Conservation (phyloP, 352 stramenopile genomes). For the Phytopythium ostracodes region DNA sequence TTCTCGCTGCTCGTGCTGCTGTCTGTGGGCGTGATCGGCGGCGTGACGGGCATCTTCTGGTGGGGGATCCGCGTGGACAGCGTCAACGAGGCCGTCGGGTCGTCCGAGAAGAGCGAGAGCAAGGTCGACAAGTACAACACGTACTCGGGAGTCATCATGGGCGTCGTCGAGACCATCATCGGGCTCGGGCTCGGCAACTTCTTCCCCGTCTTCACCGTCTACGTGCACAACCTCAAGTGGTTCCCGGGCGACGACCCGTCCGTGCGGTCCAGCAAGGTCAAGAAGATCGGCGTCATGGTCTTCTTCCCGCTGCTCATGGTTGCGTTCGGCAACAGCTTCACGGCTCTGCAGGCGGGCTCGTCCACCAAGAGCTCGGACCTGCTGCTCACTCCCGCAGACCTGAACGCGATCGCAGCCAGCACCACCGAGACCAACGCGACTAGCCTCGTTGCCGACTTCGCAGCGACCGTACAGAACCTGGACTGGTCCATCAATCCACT, state of each 20-base stretch:
- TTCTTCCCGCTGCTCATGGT: slow-evolving; percentile 43
- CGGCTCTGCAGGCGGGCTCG: slow-evolving; percentile 37
- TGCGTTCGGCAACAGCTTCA: slow-evolving; percentile 43
- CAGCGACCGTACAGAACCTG: slow-evolving; percentile 23
- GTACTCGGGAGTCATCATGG: slow-evolving; percentile 37
- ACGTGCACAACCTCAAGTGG: slow-evolving; percentile 48
- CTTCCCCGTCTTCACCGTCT: slow-evolving; percentile 35
- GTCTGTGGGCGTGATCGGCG: slow-evolving; percentile 21
- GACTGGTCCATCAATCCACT: slow-evolving; percentile 14
- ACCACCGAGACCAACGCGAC: slow-evolving; percentile 34
- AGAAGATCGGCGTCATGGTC: slow-evolving; percentile 22
- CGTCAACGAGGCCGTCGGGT: slow-evolving; percentile 33
- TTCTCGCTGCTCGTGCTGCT: slow-evolving; percentile 26
- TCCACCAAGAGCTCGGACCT: slow-evolving; percentile 22
- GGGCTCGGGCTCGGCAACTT: slow-evolving; percentile 36
- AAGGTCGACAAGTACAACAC: slow-evolving; percentile 41
- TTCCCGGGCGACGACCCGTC: slow-evolving; percentile 24
- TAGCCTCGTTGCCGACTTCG: slow-evolving; percentile 32
- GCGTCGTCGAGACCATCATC: slow-evolving; percentile 36
- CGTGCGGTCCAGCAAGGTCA: slow-evolving; percentile 8
- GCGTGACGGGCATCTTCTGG: slow-evolving; percentile 29
- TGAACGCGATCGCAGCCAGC: slow-evolving; percentile 12
- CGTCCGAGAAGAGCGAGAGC: slow-evolving; percentile 24
- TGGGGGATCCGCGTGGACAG: slow-evolving; percentile 27
- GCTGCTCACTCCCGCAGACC: slow-evolving; percentile 5